Percentiles rank a stretch among this genome's conserved stretches.
Evolutionary conservation across 176 grass and related monocot genomes (phyloP).

Genomic region (Musa acuminata): DNA sequence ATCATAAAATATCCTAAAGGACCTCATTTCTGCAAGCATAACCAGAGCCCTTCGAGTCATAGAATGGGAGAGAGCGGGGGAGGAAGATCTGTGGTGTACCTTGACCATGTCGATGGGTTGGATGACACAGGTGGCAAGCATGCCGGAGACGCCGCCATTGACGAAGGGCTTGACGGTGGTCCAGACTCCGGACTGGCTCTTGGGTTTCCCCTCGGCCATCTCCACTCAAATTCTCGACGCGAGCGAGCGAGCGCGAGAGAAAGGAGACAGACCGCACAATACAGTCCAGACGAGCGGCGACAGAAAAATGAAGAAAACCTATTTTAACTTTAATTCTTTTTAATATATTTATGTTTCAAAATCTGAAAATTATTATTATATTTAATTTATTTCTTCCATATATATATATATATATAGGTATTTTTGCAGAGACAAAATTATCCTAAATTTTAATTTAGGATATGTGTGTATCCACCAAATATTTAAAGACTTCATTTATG

Average conservation of each 20-base stretch:
- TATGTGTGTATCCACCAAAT: too few relatives aligned
- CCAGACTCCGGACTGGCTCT: constrained; percentile 28
- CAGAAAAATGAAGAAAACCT: background rate
- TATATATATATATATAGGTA: too few relatives aligned
- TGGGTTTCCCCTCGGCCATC: constrained; percentile 8
- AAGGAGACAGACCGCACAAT: background rate
- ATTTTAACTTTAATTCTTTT: background rate
- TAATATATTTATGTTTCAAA: background rate
- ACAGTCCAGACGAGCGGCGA: background rate
- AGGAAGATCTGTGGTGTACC: constrained; percentile 22
- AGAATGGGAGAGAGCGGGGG: background rate
- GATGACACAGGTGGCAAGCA: constrained; percentile 97
- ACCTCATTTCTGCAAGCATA: background rate
- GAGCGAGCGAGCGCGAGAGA: background rate
- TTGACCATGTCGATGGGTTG: constrained; percentile 98
- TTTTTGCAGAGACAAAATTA: too few relatives aligned
- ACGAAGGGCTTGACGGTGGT: constrained; percentile 71
- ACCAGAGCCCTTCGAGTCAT: background rate
- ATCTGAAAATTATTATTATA: background rate
- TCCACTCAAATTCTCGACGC: background rate
- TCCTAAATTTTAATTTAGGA: too few relatives aligned
- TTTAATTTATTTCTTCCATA: background rate
- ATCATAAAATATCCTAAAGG: too few relatives aligned
- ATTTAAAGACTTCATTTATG: too few relatives aligned
- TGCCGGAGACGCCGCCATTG: constrained; percentile 85